Percentiles rank a stretch among this genome's conserved stretches.
Conservation (phyloP, 1,284 basidiomycete species). For the Microbotryomycetes sp. region DNA sequence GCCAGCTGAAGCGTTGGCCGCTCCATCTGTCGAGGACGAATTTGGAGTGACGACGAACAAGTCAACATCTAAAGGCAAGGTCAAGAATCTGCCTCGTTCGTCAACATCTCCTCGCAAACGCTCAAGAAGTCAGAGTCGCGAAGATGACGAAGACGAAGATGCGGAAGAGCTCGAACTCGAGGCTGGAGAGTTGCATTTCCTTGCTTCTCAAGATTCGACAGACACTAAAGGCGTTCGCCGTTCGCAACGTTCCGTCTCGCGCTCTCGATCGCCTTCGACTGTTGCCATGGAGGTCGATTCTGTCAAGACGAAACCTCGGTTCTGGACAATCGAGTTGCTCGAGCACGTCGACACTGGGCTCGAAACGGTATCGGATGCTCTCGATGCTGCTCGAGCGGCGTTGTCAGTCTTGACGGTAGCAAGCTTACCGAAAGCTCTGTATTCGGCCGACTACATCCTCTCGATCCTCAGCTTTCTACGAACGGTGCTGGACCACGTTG, state of each 20-base stretch:
- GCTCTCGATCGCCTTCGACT: conserved; percentile 3
- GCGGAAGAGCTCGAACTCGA: conserved; percentile 43
- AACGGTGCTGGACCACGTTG: conserved; percentile 49
- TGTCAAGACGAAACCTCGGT: neutral
- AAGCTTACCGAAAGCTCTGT: conserved; percentile 19
- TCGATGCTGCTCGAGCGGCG: conserved; percentile 20
- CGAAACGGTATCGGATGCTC: conserved; percentile 16
- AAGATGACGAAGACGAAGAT: conserved; percentile 47
- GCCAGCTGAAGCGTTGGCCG: conserved; percentile 40
- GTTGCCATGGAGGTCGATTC: neutral
- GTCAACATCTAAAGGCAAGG: neutral
- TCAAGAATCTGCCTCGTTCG: neutral
- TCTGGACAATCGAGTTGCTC: conserved; percentile 21
- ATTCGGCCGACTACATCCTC: conserved; percentile 49
- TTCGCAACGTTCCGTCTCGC: conserved; percentile 5
- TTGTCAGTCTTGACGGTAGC: conserved; percentile 24
- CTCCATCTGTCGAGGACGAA: conserved; percentile 20
- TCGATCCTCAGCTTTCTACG: conserved; percentile 50
- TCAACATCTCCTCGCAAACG: conserved; percentile 14
- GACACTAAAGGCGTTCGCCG: conserved; percentile 31
- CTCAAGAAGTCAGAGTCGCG: conserved; percentile 39
- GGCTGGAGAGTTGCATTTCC: conserved; percentile 39
- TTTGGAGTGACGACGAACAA: conserved; percentile 1
- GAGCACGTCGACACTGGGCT: neutral
- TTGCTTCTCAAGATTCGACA: conserved; percentile 12